Evolutionary conservation across 148 eudicot species (phyloP).

Genomic region (Cornus kousa): DNA sequence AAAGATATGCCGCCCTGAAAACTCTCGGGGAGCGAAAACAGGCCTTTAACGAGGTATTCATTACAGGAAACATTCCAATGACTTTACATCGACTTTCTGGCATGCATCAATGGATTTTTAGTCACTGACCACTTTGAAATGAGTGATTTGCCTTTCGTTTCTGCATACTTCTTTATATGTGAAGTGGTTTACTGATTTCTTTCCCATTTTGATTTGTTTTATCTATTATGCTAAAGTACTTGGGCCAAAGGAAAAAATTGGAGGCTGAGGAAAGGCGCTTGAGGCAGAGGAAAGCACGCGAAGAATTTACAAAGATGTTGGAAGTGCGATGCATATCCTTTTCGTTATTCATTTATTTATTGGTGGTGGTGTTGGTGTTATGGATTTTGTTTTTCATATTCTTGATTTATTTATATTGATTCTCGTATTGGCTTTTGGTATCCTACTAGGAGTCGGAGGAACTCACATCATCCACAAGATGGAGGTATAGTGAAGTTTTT

Average conservation of each 20-base stretch:
- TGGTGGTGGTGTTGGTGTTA: neutral
- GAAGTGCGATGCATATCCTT: conserved; percentile 55
- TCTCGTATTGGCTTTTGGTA: neutral
- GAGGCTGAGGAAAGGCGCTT: conserved; percentile 96
- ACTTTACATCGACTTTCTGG: neutral
- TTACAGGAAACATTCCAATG: conserved; percentile 3
- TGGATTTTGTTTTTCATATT: neutral
- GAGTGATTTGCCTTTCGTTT: neutral
- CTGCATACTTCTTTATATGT: neutral
- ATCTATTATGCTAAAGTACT: conserved; percentile 43
- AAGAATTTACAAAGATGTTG: conserved; percentile 87
- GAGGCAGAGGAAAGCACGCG: conserved; percentile 89
- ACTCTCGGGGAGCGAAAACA: conserved; percentile 96
- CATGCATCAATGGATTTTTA: neutral
- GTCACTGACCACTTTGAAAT: neutral
- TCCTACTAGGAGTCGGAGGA: conserved; percentile 71
- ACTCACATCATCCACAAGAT: conserved; percentile 78
- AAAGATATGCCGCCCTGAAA: conserved; percentile 85
- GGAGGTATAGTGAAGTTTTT: conserved; percentile 53
- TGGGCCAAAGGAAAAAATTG: conserved; percentile 89
- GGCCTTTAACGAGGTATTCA: conserved; percentile 88
- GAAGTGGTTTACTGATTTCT: neutral
- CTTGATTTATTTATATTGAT: neutral
- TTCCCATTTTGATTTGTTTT: conserved; percentile 11
- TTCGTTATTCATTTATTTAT: neutral